These are phyloP conservation scores for Aspergillus calidoustus DNA, from an alignment of 2,329 filamentous ascomycete genomes.

Conservation along the genomic window DNA sequence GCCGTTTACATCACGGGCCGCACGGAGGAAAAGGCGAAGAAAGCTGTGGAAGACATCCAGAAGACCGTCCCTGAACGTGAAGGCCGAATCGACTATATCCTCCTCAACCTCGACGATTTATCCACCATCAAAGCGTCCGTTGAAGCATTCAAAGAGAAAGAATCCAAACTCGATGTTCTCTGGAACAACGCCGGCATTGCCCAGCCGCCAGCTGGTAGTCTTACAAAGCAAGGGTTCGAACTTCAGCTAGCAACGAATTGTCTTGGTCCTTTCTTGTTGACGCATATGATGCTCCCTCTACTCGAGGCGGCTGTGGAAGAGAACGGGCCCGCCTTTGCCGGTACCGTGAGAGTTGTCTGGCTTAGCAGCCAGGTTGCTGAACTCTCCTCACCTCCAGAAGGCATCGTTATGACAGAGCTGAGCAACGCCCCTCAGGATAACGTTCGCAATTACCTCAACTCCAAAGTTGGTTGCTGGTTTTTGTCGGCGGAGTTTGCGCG, in stretches of 20 bases:
- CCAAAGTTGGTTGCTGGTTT: constrained; percentile 39
- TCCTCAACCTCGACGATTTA: constrained; percentile 49
- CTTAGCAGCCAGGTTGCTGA: constrained; percentile 27
- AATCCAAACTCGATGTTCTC: constrained; percentile 46
- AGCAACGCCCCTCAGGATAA: constrained; percentile 8
- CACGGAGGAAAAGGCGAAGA: constrained; percentile 6
- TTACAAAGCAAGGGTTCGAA: constrained; percentile 37
- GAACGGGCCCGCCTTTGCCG: constrained; percentile 8
- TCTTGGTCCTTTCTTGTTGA: constrained; percentile 48
- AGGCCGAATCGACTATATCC: constrained; percentile 47
- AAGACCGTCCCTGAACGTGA: constrained; percentile 3
- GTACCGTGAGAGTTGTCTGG: constrained; percentile 45
- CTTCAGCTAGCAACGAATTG: constrained; percentile 48
- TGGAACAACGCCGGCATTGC: constrained; percentile 48
- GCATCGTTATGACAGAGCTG: constrained; percentile 17
- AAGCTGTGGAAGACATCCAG: constrained; percentile 3
- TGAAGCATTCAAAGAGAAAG: constrained; percentile 38
- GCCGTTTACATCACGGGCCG: constrained; percentile 14
- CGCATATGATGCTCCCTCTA: constrained; percentile 44
- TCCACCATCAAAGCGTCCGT: constrained; percentile 28
- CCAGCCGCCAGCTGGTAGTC: constrained; percentile 40
- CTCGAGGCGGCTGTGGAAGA: constrained; percentile 32
- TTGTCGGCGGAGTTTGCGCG: constrained; percentile 36
- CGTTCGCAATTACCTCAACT: constrained; percentile 39
- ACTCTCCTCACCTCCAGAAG: constrained; percentile 18